Evolutionary conservation across 306 rosid species (phyloP), one percentile per base, ranked within the genome.

Genomic region (Luffa aegyptiaca): DNA sequence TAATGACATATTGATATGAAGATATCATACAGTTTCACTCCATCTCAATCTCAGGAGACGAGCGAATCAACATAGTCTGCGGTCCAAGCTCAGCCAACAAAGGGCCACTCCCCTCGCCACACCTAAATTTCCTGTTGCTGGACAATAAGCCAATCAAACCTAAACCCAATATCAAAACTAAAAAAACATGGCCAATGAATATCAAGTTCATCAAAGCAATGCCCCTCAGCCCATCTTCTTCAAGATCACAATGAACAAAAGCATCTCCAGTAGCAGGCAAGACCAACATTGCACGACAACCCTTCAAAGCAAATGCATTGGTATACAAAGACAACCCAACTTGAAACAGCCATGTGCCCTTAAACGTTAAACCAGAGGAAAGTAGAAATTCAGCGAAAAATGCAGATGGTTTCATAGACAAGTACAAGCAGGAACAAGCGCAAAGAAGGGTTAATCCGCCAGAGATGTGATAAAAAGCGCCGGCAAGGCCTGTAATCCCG

Each of bases 281-380:
- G 14, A 82, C 11, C 4, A 84, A 79, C 80, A 92, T 85, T 82
- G 84, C 86, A 63, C 63, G 62, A 86, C 98, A 94, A 78, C 97
- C 98, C 80, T 90, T 87, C 59, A 92, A 46, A 6, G 85, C 89
- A 86, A 91, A 92, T 18, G 79, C 81, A 86, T 94, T 91, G 18
- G 97, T 89, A 41, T 90, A 91, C 84, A 94, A 64, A 35, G 91
- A 91, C 80, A 92, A 78, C 35, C 97, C 97, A 33, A 80, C 75
- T 78, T 94, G 98, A 79, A 94, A 58, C 66, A 94, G 44, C 98
- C 98, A 94, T 12, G 93, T 90, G 0, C 90, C 98, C 86, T 94
- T 94, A 11, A 94, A 90, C 65, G 89, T 83, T 88, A 94, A 57
- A 2, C 91, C 96, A 10, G 82, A 86, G 10, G 89, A 92, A 55